Percentiles rank a stretch among this genome's conserved stretches.
These are phyloP conservation scores for Paecilomyces sp. DNA, from an alignment of 2,329 filamentous ascomycete species.

Conservation along the genomic window DNA sequence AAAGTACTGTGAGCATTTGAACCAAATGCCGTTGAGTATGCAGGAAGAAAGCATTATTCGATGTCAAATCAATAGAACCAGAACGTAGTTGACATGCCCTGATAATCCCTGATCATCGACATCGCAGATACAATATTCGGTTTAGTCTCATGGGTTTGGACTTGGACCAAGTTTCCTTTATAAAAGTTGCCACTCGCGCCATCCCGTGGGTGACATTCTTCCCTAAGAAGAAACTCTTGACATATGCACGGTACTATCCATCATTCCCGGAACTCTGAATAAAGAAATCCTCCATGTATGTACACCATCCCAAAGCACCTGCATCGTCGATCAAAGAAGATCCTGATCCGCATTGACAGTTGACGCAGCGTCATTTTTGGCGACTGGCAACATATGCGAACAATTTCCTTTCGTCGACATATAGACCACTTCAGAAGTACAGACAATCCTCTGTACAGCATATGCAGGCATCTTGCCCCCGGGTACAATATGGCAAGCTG, in stretches of 20 bases:
- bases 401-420: neutral
- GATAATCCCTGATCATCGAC: neutral
- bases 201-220: neutral
- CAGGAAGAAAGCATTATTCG: neutral
- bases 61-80: neutral
- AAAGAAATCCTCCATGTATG: neutral
- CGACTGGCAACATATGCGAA: neutral
- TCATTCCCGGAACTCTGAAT: neutral
- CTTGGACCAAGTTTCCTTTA: no score
- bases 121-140: neutral
- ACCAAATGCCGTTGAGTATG: neutral
- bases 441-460: neutral
- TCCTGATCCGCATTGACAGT: neutral
- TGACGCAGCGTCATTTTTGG: neutral
- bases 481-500: neutral
- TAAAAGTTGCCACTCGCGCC: neutral
- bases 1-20: neutral
- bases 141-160: neutral
- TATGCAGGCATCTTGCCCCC: neutral
- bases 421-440: neutral
- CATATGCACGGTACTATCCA: neutral
- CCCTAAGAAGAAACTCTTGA: neutral
- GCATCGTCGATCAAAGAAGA: neutral
- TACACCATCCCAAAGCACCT: neutral
- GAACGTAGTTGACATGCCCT: neutral